These are phyloP conservation scores for Phoma sp. DNA, from an alignment of 2,329 filamentous ascomycete species.

Conservation along the genomic window DNA sequence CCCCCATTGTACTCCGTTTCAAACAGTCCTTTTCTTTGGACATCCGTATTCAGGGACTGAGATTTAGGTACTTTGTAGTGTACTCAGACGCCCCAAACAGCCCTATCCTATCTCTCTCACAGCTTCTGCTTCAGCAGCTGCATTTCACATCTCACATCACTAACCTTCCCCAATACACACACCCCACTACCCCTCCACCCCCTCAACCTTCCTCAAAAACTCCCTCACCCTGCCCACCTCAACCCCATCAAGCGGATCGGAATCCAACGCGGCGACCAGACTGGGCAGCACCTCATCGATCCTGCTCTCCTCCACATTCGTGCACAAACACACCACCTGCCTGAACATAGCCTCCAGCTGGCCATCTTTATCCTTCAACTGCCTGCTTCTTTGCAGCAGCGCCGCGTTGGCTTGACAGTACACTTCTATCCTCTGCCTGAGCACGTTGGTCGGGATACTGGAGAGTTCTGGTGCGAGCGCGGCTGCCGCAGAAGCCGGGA, in stretches of 20 bases:
- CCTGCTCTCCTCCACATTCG: conserved; percentile 74
- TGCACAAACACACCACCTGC: conserved; percentile 86
- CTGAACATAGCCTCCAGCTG: conserved; percentile 89
- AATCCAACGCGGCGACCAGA: conserved; percentile 86
- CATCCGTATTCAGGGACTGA: too few species aligned
- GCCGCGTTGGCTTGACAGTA: conserved; percentile 72
- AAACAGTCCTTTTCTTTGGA: too few species aligned
- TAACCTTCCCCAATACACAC: too few species aligned
- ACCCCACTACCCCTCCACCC: conserved; percentile 48
- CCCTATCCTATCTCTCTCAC: too few species aligned
- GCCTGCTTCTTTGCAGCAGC: conserved; percentile 70
- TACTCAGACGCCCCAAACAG: too few species aligned
- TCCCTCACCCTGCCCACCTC: conserved; percentile 78
- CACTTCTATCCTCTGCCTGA: conserved; percentile 72
- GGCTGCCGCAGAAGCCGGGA: conserved; percentile 47
- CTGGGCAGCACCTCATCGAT: conserved; percentile 82
- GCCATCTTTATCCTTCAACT: conserved; percentile 77
- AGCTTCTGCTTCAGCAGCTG: too few species aligned
- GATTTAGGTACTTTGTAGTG: too few species aligned
- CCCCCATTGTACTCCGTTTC: background rate
- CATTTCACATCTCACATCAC: too few species aligned
- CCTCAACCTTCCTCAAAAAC: conserved; percentile 80
- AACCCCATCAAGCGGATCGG: conserved; percentile 71
- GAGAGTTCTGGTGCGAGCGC: conserved; percentile 48
- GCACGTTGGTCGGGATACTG: conserved; percentile 36